Percentiles rank a stretch among this genome's conserved stretches.
Evolutionary conservation across 495 filamentous ascomycete genomes (phyloP).

Genomic region (Thermothielavioides terrestris): DNA sequence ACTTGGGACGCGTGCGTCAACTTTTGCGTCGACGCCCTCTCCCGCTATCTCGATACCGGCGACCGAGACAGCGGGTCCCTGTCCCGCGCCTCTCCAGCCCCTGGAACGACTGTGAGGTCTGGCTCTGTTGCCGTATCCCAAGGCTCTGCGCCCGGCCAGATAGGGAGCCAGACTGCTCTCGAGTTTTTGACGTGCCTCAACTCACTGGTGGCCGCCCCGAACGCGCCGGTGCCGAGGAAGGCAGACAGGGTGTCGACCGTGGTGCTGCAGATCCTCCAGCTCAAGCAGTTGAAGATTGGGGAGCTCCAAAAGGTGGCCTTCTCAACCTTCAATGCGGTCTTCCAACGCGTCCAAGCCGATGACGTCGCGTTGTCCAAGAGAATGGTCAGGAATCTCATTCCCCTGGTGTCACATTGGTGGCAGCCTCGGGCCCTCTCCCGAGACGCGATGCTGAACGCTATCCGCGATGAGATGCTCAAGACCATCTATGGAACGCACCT

Average conservation of each 20-base stretch:
- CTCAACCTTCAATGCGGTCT: constrained; percentile 61
- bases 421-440: constrained; percentile 52
- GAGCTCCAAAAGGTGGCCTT: constrained; percentile 63
- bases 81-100: constrained; percentile 36
- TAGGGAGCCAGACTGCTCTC: constrained; percentile 31
- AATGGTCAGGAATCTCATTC: constrained; percentile 52
- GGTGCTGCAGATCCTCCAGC: constrained; percentile 54
- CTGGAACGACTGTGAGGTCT: constrained; percentile 30
- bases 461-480: constrained; percentile 54
- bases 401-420: constrained; percentile 68
- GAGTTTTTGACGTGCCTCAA: constrained; percentile 61
- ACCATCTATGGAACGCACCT: constrained; percentile 59
- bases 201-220: constrained; percentile 55
- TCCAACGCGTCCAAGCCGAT: constrained; percentile 57
- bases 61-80: constrained; percentile 25
- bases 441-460: constrained; percentile 58
- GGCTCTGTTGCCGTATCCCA: constrained; percentile 11
- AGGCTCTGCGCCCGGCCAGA: constrained; percentile 14
- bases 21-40: constrained; percentile 55
- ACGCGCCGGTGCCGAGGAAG: constrained; percentile 57
- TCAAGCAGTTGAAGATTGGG: constrained; percentile 46
- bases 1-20: constrained; percentile 61
- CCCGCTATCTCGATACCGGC: constrained; percentile 32
- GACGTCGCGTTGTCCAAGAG: constrained; percentile 52
- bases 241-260: constrained; percentile 49